Evolutionary conservation across 2,329 filamentous ascomycete species (phyloP).

Genomic region (Eutypa lata): DNA sequence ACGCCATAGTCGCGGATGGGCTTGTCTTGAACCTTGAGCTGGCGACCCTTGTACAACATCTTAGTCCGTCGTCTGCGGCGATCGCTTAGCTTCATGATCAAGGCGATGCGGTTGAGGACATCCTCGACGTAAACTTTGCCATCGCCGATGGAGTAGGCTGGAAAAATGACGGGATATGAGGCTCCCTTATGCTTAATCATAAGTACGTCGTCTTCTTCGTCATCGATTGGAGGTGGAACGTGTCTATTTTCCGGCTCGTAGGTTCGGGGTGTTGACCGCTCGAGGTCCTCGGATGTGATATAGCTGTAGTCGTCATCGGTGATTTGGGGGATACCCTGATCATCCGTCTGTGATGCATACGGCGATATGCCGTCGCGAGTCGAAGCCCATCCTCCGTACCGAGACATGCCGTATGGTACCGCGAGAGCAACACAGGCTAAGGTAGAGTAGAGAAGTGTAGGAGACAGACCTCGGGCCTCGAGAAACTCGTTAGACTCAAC

Average conservation of each 20-base stretch:
- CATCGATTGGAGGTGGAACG: slow-evolving; percentile 24
- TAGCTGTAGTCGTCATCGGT: slow-evolving; percentile 78
- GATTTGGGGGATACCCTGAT: slow-evolving; percentile 55
- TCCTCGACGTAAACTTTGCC: slow-evolving; percentile 66
- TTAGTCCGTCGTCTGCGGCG: slow-evolving; percentile 53
- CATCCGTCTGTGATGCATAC: slow-evolving; percentile 42
- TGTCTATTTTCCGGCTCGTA: slow-evolving; percentile 37
- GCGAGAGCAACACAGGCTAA: slow-evolving; percentile 46
- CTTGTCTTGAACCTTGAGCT: slow-evolving; percentile 61
- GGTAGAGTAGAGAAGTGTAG: slow-evolving; percentile 48
- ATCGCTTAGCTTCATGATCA: slow-evolving; percentile 62
- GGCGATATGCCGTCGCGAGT: slow-evolving; percentile 46
- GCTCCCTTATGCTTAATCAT: slow-evolving; percentile 65
- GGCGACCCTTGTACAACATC: slow-evolving; percentile 70
- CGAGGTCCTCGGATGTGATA: slow-evolving; percentile 74
- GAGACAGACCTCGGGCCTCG: slow-evolving; percentile 48
- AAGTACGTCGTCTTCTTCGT: slow-evolving; percentile 65
- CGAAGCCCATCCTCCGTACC: slow-evolving; percentile 50
- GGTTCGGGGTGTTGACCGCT: slow-evolving; percentile 35
- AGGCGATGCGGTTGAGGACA: slow-evolving; percentile 63
- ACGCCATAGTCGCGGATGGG: slow-evolving; percentile 58
- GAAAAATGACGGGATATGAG: slow-evolving; percentile 68
- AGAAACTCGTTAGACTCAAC: slow-evolving; percentile 51
- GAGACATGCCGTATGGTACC: slow-evolving; percentile 51
- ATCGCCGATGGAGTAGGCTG: slow-evolving; percentile 71